Percentiles rank a stretch among this genome's conserved stretches.
These are phyloP conservation scores for Candida jianshihensis DNA, from an alignment of 805 yeast species.

Conservation along the genomic window DNA sequence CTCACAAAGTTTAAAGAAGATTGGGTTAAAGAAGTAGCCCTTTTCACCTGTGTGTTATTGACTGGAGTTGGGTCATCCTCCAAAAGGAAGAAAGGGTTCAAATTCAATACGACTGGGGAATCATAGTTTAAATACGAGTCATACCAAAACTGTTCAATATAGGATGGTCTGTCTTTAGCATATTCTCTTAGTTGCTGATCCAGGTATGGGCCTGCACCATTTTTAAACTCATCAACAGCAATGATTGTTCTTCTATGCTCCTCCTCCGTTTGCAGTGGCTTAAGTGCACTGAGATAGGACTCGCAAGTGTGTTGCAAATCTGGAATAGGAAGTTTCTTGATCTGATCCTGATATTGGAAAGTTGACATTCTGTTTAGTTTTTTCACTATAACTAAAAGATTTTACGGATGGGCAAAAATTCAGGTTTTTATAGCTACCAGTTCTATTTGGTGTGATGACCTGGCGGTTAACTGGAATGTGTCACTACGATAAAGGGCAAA, in stretches of 20 bases:
- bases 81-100: constrained; percentile 83
- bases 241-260: constrained; percentile 57
- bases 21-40: constrained; percentile 75
- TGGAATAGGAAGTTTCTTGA: constrained; percentile 76
- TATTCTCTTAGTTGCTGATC: constrained; percentile 62
- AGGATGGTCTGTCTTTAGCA: constrained; percentile 59
- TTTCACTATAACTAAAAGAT: no score
- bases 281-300: constrained; percentile 57
- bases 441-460: no score
- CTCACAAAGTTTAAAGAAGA: constrained; percentile 75
- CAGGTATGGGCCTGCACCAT: constrained; percentile 46
- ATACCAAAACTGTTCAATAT: constrained; percentile 92
- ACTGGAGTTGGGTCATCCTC: constrained; percentile 81
- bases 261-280: constrained; percentile 73
- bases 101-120: constrained; percentile 83
- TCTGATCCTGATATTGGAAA: constrained; percentile 50
- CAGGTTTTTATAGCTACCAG: no score
- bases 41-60: constrained; percentile 48
- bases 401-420: no score
- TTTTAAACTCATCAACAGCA: constrained; percentile 53
- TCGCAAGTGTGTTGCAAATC: constrained; percentile 59
- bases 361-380: constrained; percentile 31
- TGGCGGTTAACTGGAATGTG: no score
- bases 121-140: constrained; percentile 85
- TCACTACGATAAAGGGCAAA: no score